phyloP scores from a whole-genome alignment of 805 yeast species.

The Saturnispora ahearnii region DNA sequence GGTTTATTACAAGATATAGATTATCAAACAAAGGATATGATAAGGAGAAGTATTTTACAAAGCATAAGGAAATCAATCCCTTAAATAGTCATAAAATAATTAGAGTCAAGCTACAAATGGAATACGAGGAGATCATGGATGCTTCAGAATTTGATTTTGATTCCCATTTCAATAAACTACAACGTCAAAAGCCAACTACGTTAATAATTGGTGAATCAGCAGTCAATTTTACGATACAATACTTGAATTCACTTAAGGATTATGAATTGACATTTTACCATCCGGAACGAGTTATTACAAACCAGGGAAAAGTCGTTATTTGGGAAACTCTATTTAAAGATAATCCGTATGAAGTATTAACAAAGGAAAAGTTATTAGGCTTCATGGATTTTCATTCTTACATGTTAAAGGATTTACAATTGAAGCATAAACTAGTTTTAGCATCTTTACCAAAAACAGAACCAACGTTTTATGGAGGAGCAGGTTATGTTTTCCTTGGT shows the following conservation, averaged over 20 bases:
- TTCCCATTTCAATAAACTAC: constrained; percentile 2
- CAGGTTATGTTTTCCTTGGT: constrained; percentile 34
- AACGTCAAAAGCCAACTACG: neutral
- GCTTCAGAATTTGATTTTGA: constrained; percentile 9
- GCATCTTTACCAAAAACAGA: constrained; percentile 35
- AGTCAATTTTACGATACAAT: constrained; percentile 12
- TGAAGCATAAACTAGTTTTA: constrained; percentile 40
- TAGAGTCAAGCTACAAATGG: constrained; percentile 8
- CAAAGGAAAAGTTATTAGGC: constrained; percentile 2
- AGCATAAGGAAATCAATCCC: neutral
- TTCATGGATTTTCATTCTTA: constrained; percentile 26
- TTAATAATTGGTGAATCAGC: neutral
- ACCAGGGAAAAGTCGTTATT: constrained; percentile 19
- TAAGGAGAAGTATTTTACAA: constrained; percentile 1
- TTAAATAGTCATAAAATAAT: neutral
- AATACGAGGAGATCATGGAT: constrained; percentile 7
- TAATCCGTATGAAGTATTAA: constrained; percentile 11
- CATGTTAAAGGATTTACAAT: constrained; percentile 37
- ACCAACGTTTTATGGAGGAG: constrained; percentile 20
- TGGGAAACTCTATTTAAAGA: constrained; percentile 18
- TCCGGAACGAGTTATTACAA: constrained; percentile 14
- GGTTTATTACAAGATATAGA: constrained; percentile 10
- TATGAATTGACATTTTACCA: constrained; percentile 12
- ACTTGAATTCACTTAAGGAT: constrained; percentile 8
- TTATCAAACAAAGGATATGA: neutral